Evolutionary conservation across 805 yeast species (phyloP).

Genomic region (Wickerhamomyces kurtzmanii): DNA sequence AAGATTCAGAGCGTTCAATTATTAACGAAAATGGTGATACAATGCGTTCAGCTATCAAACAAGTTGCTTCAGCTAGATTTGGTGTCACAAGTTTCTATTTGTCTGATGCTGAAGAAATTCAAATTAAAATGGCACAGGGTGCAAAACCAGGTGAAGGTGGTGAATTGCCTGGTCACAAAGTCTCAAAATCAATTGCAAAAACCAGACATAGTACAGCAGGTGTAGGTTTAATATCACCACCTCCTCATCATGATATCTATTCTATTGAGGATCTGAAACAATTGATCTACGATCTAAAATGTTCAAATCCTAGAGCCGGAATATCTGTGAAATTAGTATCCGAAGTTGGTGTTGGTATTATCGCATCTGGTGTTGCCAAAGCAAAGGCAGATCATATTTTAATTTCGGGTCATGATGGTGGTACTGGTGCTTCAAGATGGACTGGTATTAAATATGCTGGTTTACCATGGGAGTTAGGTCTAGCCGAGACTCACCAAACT

Average conservation of each 20-base stretch:
- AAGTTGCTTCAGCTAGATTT: constrained; percentile 95
- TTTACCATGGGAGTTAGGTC: constrained; percentile 97
- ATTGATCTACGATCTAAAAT: constrained; percentile 90
- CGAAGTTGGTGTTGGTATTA: constrained; percentile 98
- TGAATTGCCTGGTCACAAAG: constrained; percentile 93
- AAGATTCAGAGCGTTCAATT: constrained; percentile 83
- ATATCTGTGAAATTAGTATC: constrained; percentile 94
- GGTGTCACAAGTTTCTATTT: constrained; percentile 95
- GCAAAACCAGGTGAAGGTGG: constrained; percentile 99
- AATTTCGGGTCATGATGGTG: constrained; percentile 98
- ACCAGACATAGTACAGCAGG: constrained; percentile 96
- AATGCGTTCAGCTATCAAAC: constrained; percentile 98
- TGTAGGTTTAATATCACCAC: constrained; percentile 95
- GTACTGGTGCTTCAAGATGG: constrained; percentile 99
- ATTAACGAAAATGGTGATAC: constrained; percentile 86
- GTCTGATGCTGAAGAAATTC: constrained; percentile 95
- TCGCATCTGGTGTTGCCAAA: constrained; percentile 98
- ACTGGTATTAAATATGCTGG: constrained; percentile 97
- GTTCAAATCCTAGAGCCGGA: constrained; percentile 94
- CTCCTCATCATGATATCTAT: constrained; percentile 97
- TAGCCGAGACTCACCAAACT: constrained; percentile 97
- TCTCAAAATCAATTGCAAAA: constrained; percentile 77
- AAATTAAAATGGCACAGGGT: constrained; percentile 98
- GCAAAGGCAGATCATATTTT: constrained; percentile 96
- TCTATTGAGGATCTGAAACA: constrained; percentile 97